Base-by-base conservation (phyloP, 257 asterid species). In the Nyctanthes arbortristis region DNA sequence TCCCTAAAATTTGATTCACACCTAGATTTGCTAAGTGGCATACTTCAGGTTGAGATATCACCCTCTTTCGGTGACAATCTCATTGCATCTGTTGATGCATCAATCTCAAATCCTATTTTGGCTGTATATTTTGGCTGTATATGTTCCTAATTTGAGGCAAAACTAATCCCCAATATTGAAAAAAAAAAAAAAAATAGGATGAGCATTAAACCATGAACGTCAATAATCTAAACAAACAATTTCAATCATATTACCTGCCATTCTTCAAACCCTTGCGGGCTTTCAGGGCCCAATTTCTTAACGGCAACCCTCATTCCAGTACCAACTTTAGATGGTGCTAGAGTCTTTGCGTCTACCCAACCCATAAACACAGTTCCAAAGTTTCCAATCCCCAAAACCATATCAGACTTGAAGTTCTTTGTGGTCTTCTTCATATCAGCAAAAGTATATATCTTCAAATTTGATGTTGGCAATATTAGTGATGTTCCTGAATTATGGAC, bases 311-410 rank as follows among this genome's bases (percentile, higher is more conserved):
- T 67, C 67, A 75, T 72, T 40, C 88, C 88, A 63, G 52, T 45
- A 40, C 85, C 85, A 52, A 57, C 4, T 65, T 47, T 77, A 34
- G 88, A n/a, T 0, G 88, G 83, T 30, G 74, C 52, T 65, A 80
- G 76, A 3, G 83, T 80, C 67, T 73, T 80, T 45, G 75, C 83
- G 72, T 83, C 85, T 58, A 83, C 83, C 88, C 88, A 83, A 34
- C 88, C 88, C 71, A 77, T 83, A 54, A 18, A 80, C 7, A 83
- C 88, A 3, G 85, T 80, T 39, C 88, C 88, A 66, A 83, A 83
- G 34, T 85, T 83, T 31, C 88, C 88, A 4, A 80, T 24, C 30
- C 88, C 88, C 71, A 83, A 68, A 30, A 83, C 81, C 27, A 74
- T 35, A 37, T 83, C 88, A 13, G 83, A 43, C 79, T 67, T 80